A percentile compares a stretch with the other conserved stretches of the same genome.
phyloP scores from a whole-genome alignment of 192 early-diverging fungal genomes.

The Backusella liffmaniae region DNA sequence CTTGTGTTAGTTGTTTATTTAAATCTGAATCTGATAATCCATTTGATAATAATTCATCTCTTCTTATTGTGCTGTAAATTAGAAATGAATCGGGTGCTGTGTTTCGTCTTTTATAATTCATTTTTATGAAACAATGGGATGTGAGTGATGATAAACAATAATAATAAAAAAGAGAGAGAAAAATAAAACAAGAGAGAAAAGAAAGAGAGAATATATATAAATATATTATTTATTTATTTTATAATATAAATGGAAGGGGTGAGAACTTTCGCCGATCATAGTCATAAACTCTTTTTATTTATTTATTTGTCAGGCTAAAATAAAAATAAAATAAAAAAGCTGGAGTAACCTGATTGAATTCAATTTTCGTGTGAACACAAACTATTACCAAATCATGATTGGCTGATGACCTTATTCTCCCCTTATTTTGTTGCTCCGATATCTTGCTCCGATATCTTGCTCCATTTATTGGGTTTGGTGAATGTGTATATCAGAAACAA shows the following conservation, averaged over 20 bases:
- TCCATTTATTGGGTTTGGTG: neutral
- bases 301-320: conserved; percentile 9
- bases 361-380: neutral
- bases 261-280: neutral
- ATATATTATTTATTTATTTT: conserved; percentile 6
- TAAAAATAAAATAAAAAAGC: neutral
- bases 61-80: conserved; percentile 6
- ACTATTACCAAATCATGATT: neutral
- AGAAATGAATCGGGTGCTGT: conserved; percentile 6
- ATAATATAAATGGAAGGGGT: neutral
- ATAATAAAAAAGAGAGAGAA: neutral
- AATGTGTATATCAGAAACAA: neutral
- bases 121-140: neutral
- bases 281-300: neutral
- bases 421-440: neutral
- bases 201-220: neutral
- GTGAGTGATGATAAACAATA: neutral
- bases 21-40: neutral
- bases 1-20: neutral
- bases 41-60: neutral
- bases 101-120: neutral
- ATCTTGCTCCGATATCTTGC: neutral
- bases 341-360: neutral
- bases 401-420: neutral
- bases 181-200: neutral